Conservation (phyloP, 257 asterid species). For the Henckelia pumila region DNA sequence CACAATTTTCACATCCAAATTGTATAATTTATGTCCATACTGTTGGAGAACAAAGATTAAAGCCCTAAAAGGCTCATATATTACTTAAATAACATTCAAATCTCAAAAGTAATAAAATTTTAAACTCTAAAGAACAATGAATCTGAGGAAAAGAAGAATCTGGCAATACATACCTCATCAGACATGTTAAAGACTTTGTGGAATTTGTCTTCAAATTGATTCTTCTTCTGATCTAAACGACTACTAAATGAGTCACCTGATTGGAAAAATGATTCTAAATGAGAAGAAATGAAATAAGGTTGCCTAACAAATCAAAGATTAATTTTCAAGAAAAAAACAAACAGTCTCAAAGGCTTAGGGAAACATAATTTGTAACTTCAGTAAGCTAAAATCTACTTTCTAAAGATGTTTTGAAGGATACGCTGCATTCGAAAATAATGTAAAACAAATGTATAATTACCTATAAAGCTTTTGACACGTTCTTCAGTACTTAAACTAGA, state of each 20-base stretch:
- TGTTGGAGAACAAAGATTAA: background rate
- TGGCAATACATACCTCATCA: conserved; percentile 54
- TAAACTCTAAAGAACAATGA: conserved; percentile 3
- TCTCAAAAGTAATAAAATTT: conserved; percentile 10
- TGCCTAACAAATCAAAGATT: conserved; percentile 16
- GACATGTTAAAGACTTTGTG: conserved; percentile 58
- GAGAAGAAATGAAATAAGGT: conserved; percentile 20
- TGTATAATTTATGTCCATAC: conserved; percentile 12
- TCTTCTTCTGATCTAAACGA: conserved; percentile 64
- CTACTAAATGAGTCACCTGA: conserved; percentile 67
- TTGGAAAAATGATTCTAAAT: conserved; percentile 23
- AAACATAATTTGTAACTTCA: conserved; percentile 6
- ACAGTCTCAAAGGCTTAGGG: too few relatives aligned
- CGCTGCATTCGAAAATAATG: background rate
- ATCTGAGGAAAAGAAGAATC: conserved; percentile 21
- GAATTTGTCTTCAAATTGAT: conserved; percentile 69
- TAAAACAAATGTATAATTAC: conserved; percentile 33
- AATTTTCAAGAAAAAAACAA: background rate
- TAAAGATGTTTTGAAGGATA: background rate
- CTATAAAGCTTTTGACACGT: conserved; percentile 58
- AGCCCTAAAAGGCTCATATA: background rate
- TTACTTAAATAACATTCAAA: conserved; percentile 13
- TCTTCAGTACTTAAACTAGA: conserved; percentile 54
- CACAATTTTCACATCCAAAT: background rate
- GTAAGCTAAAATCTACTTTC: conserved; percentile 9